Percentiles rank a stretch among this genome's conserved stretches.
Conservation (phyloP, 305 asterid species). For the Fraxinus floribunda region DNA sequence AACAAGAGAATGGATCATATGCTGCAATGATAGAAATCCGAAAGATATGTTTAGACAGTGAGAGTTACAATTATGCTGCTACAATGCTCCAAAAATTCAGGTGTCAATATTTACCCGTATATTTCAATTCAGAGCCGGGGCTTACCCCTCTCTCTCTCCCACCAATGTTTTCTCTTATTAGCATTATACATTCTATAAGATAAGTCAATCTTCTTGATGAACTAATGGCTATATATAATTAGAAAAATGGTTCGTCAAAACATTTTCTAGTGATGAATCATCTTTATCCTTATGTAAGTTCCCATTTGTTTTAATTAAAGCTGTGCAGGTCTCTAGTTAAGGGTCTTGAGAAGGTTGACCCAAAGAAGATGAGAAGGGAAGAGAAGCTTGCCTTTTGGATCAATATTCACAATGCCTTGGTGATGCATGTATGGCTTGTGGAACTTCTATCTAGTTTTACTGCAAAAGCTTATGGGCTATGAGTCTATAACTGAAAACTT, state of each 20-base stretch:
- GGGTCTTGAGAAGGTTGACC: slow-evolving; percentile 76
- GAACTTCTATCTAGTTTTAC: slow-evolving; percentile 20
- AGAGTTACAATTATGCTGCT: slow-evolving; percentile 62
- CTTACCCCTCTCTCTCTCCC: not conserved
- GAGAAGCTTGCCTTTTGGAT: slow-evolving; percentile 81
- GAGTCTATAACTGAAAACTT: not conserved
- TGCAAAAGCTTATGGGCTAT: not conserved
- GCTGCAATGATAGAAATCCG: slow-evolving; percentile 51
- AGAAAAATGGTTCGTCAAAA: not conserved
- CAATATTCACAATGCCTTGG: slow-evolving; percentile 79
- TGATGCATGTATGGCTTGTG: slow-evolving; percentile 63
- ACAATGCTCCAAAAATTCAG: slow-evolving; percentile 77
- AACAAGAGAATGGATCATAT: slow-evolving; percentile 47
- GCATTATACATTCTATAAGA: not conserved
- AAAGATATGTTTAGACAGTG: slow-evolving; percentile 60
- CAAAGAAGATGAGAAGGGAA: slow-evolving; percentile 67
- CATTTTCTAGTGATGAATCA: not conserved
- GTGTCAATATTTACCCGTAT: slow-evolving; percentile 29
- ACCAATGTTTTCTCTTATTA: not conserved
- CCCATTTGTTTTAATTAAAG: slow-evolving; percentile 20
- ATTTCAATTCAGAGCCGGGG: not conserved
- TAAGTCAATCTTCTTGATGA: not conserved
- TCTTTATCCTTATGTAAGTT: not conserved
- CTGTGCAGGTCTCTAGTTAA: slow-evolving; percentile 67
- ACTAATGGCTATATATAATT: not conserved